Evolutionary conservation across 2,329 filamentous ascomycete species (phyloP).

Genomic region (Diaporthe sp.): DNA sequence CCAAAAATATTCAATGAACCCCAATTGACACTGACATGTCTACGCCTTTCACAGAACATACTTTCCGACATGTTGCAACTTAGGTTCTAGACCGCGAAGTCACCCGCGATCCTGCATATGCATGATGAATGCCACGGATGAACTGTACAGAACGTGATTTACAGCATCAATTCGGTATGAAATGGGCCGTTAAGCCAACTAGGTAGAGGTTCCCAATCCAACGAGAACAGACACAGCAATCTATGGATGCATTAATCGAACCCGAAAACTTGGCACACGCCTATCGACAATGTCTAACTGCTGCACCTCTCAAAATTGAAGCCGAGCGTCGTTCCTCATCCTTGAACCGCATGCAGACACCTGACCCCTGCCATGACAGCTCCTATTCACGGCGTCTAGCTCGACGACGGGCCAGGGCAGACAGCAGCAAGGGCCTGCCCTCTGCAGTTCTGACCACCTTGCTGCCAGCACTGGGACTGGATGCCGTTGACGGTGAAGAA

Average conservation of each 20-base stretch:
- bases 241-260: background rate
- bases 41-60: too few species aligned
- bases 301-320: background rate
- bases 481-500: constrained; percentile 35
- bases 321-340: background rate
- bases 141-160: too few species aligned
- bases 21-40: too few species aligned
- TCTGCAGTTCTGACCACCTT: constrained; percentile 21
- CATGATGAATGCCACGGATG: too few species aligned
- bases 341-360: background rate
- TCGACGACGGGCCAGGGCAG: background rate
- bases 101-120: too few species aligned
- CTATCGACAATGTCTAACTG: background rate
- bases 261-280: background rate
- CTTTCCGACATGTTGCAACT: too few species aligned
- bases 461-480: constrained; percentile 33
- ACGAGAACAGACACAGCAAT: too few species aligned
- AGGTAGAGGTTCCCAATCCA: too few species aligned
- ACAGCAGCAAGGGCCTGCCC: constrained; percentile 31
- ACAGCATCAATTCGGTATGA: too few species aligned
- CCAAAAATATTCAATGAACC: too few species aligned
- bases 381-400: background rate
- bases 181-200: too few species aligned
- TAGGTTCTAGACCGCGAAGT: too few species aligned
- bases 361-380: background rate